phyloP scores from a whole-genome alignment of 2,329 filamentous ascomycete species.

The Chrysoporthe austroafricana region DNA sequence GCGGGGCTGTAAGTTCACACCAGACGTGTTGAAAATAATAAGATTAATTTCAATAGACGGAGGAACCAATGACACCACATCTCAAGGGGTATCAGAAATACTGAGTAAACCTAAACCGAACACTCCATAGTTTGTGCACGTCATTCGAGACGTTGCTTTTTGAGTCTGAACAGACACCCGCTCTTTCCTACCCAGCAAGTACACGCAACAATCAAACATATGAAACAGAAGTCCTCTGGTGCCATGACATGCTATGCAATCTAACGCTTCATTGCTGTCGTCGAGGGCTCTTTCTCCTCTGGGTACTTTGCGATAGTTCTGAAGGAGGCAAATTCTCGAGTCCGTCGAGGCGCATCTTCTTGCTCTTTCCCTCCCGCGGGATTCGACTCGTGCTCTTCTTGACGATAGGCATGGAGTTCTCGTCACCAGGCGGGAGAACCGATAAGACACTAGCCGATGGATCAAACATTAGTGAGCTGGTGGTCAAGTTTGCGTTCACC shows the following conservation, averaged over 20 bases:
- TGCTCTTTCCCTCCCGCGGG: constrained; percentile 40
- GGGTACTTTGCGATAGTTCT: constrained; percentile 50
- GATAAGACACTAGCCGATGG: constrained; percentile 47
- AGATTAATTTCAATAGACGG: constrained; percentile 16
- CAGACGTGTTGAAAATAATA: not conserved
- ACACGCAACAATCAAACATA: constrained; percentile 22
- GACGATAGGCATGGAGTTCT: constrained; percentile 51
- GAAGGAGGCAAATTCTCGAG: constrained; percentile 55
- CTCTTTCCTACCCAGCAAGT: not conserved
- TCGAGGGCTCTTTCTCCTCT: constrained; percentile 60
- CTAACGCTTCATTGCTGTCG: constrained; percentile 37
- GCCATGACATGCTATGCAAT: not conserved
- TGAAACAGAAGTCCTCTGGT: not conserved
- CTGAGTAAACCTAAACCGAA: constrained; percentile 26
- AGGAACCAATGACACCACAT: constrained; percentile 12
- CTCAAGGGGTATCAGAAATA: constrained; percentile 28
- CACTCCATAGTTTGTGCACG: not conserved
- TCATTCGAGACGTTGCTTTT: not conserved
- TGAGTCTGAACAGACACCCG: not conserved
- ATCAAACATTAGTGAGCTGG: constrained; percentile 45
- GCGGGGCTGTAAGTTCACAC: not conserved
- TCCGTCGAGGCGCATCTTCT: constrained; percentile 46
- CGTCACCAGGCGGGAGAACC: constrained; percentile 39
- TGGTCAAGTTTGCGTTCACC: constrained; percentile 54
- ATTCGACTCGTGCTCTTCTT: constrained; percentile 48